phyloP scores from a whole-genome alignment of 2,329 filamentous ascomycete species.

The Sarocladiaceae sp. region DNA sequence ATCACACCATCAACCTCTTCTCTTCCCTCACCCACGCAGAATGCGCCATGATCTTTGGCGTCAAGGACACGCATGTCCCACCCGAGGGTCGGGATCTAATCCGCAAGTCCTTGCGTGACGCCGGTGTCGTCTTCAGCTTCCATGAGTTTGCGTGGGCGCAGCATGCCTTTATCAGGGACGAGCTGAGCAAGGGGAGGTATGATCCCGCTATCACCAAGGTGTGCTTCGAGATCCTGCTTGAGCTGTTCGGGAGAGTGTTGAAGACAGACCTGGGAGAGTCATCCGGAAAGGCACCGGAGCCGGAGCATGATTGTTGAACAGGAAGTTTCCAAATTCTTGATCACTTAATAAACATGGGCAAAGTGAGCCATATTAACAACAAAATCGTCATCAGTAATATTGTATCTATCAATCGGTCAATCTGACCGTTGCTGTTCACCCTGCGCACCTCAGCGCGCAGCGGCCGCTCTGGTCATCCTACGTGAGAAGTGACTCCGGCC shows the following conservation, averaged over 20 bases:
- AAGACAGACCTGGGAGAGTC: conserved; percentile 65
- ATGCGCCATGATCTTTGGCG: conserved; percentile 83
- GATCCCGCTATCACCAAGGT: conserved; percentile 81
- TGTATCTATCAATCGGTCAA: conserved; percentile 1
- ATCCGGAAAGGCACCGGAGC: conserved; percentile 36
- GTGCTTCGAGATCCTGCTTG: conserved; percentile 85
- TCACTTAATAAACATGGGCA: neutral
- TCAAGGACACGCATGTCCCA: conserved; percentile 85
- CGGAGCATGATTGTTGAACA: conserved; percentile 65
- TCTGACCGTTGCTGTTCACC: neutral
- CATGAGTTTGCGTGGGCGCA: conserved; percentile 92
- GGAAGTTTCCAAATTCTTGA: too few relatives aligned
- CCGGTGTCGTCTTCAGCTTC: conserved; percentile 68
- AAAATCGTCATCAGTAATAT: neutral
- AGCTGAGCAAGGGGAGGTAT: conserved; percentile 88
- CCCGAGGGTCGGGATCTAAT: conserved; percentile 77
- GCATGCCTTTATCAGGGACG: conserved; percentile 90
- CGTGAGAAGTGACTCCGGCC: neutral
- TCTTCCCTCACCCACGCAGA: conserved; percentile 59
- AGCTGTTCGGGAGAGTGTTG: conserved; percentile 73
- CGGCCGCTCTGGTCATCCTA: neutral
- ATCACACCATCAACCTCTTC: conserved; percentile 38
- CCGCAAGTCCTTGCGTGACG: conserved; percentile 71
- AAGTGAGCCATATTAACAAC: neutral
- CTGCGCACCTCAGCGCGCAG: neutral